These are phyloP conservation scores for Carex arenaria DNA, from an alignment of 202 grass and related monocot genomes.

Conservation along the genomic window DNA sequence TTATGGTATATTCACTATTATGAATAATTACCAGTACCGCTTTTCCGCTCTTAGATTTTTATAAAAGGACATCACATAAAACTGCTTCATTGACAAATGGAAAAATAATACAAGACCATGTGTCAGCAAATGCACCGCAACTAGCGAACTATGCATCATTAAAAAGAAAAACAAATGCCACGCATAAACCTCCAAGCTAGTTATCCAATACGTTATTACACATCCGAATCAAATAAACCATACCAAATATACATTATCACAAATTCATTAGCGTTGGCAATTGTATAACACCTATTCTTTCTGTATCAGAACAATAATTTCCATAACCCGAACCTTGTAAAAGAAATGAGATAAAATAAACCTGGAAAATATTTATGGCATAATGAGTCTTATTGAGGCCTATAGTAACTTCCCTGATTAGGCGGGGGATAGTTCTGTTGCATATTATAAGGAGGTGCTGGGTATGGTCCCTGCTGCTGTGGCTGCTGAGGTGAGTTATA, in stretches of 20 bases:
- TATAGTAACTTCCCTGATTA: constrained; percentile 67
- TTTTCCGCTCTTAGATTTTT: neutral
- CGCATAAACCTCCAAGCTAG: constrained; percentile 1
- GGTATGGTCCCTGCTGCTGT: constrained; percentile 48
- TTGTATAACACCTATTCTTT: constrained; percentile 32
- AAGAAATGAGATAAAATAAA: constrained; percentile 16
- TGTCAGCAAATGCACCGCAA: neutral
- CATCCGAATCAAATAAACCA: constrained; percentile 29
- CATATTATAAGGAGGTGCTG: constrained; percentile 28
- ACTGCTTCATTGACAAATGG: neutral
- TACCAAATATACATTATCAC: constrained; percentile 26
- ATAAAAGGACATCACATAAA: neutral
- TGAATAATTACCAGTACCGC: neutral
- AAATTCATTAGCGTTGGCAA: constrained; percentile 17
- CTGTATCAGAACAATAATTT: constrained; percentile 22
- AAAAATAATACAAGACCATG: neutral
- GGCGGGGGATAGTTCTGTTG: constrained; percentile 50
- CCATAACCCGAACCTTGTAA: neutral
- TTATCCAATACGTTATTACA: constrained; percentile 46
- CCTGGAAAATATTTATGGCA: neutral
- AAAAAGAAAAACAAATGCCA: neutral
- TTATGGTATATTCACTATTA: neutral
- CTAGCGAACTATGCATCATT: neutral
- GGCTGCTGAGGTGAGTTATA: constrained; percentile 63
- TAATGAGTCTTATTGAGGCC: constrained; percentile 46